Evolutionary conservation across 2,329 filamentous ascomycete genomes (phyloP).

Genomic region (Sporothrix protearum): DNA sequence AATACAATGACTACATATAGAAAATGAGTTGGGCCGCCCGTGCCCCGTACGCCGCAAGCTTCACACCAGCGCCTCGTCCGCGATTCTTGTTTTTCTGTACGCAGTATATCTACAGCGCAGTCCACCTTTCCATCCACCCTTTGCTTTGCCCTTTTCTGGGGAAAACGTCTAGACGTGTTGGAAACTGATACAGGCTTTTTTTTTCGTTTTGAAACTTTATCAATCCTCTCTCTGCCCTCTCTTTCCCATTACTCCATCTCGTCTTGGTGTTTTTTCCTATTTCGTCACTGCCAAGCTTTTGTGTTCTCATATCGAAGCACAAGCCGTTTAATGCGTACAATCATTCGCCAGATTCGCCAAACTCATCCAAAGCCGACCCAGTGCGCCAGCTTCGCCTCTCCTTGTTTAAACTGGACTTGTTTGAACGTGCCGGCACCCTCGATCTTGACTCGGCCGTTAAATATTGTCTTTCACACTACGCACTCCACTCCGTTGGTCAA

Average conservation of each 20-base stretch:
- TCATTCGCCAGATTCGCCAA: background rate
- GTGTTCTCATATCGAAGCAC: background rate
- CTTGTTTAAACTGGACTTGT: background rate
- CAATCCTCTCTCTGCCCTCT: background rate
- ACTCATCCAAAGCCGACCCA: background rate
- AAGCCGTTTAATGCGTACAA: background rate
- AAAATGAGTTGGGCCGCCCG: background rate
- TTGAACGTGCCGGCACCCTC: background rate
- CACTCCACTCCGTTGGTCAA: background rate
- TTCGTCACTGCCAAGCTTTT: background rate
- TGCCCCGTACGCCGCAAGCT: background rate
- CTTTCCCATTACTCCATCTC: no score
- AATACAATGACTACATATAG: background rate
- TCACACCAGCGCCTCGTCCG: background rate
- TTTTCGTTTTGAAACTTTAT: background rate
- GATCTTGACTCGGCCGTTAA: background rate
- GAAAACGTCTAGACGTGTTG: background rate
- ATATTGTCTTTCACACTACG: background rate
- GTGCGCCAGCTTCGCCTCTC: background rate
- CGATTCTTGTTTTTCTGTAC: background rate
- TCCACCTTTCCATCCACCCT: background rate
- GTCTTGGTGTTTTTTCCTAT: background rate
- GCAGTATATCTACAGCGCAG: background rate
- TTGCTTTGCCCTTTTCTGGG: background rate
- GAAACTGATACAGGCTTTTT: background rate